Percentiles rank a stretch among this genome's conserved stretches.
These are phyloP conservation scores for Byssothecium circinans DNA, from an alignment of 2,329 filamentous ascomycete genomes.

Conservation along the genomic window DNA sequence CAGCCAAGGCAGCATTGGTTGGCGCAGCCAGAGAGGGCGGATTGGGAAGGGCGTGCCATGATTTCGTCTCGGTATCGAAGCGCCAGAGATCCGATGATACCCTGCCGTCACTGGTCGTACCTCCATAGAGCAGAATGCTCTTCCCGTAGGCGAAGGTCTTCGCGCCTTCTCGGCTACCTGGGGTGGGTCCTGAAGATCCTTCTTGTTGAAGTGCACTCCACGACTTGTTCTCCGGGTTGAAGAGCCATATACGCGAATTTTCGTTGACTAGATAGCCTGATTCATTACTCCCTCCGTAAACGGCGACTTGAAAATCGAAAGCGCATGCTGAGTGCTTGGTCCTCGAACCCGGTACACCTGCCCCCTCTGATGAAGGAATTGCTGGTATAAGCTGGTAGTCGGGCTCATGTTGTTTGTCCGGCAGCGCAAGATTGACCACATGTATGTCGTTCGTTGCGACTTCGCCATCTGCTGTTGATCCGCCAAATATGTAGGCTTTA, in stretches of 20 bases:
- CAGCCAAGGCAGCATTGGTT: constrained; percentile 38
- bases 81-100: constrained; percentile 30
- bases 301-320: constrained; percentile 42
- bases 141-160: constrained; percentile 25
- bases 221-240: constrained; percentile 33
- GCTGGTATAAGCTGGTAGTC: constrained; percentile 50
- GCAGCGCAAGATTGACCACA: constrained; percentile 32
- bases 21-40: constrained; percentile 30
- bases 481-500: constrained; percentile 51
- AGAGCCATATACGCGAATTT: constrained; percentile 46
- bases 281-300: constrained; percentile 45
- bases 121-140: constrained; percentile 30
- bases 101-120: constrained; percentile 23
- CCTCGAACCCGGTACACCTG: constrained; percentile 37
- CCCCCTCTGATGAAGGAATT: constrained; percentile 33
- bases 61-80: constrained; percentile 21
- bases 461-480: constrained; percentile 38
- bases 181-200: constrained; percentile 9
- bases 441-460: constrained; percentile 49
- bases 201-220: constrained; percentile 24
- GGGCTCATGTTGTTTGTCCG: constrained; percentile 29
- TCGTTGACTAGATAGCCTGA: constrained; percentile 37
- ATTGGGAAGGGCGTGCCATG: constrained; percentile 29
- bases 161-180: constrained; percentile 23
- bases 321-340: constrained; percentile 46